Evolutionary conservation across 2,329 filamentous ascomycete species (phyloP).

Genomic region (Zelopaecilomyces penicillatus): DNA sequence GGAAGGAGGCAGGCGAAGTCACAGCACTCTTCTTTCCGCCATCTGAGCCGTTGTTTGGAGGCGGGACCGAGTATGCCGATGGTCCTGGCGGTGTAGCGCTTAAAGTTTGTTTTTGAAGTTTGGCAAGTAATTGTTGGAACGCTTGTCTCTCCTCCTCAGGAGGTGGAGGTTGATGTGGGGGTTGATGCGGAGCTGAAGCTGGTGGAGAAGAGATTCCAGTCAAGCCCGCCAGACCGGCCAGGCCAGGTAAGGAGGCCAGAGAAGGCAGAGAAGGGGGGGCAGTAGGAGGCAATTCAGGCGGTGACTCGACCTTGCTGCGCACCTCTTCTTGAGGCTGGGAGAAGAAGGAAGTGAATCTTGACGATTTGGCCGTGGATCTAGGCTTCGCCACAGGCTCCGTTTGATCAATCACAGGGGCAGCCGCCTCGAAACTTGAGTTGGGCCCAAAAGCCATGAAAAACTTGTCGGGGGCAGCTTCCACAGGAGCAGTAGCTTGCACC

Average conservation of each 20-base stretch:
- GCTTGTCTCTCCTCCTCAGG: slow-evolving; percentile 71
- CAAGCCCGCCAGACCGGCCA: slow-evolving; percentile 1
- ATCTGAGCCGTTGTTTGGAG: slow-evolving; percentile 20
- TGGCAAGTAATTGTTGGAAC: slow-evolving; percentile 73
- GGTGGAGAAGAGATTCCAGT: not conserved
- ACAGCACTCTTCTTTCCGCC: slow-evolving; percentile 29
- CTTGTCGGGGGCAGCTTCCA: slow-evolving; percentile 64
- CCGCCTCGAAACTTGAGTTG: slow-evolving; percentile 34
- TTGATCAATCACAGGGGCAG: slow-evolving; percentile 38
- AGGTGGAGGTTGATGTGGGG: slow-evolving; percentile 20
- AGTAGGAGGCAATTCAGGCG: slow-evolving; percentile 19
- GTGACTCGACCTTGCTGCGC: slow-evolving; percentile 40
- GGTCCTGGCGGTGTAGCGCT: slow-evolving; percentile 37
- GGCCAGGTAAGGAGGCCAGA: slow-evolving; percentile 8
- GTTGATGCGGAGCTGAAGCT: not conserved
- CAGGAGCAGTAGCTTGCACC: slow-evolving; percentile 50
- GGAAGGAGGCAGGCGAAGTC: slow-evolving; percentile 40
- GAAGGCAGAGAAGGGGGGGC: slow-evolving; percentile 25
- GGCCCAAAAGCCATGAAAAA: slow-evolving; percentile 58
- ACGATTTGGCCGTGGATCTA: slow-evolving; percentile 59
- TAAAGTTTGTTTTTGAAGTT: slow-evolving; percentile 58
- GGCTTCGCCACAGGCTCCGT: slow-evolving; percentile 36
- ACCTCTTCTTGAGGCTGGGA: slow-evolving; percentile 40
- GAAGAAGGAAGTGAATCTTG: slow-evolving; percentile 80
- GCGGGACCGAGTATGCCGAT: slow-evolving; percentile 36